Conservation (phyloP, 345 rosid species). For the Gossypium stocksii region DNA sequence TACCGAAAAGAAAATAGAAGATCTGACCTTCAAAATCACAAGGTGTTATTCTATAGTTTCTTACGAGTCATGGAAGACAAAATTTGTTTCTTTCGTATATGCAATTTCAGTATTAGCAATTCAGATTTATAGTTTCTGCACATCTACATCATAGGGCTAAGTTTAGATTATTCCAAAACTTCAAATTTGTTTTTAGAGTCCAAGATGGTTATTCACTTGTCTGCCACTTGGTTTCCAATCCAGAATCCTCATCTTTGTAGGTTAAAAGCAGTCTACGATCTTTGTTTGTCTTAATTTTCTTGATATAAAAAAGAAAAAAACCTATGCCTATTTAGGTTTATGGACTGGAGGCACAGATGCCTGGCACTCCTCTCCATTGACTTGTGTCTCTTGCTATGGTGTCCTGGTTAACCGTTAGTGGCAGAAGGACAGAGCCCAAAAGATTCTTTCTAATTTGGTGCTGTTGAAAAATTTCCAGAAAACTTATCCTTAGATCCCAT, state of each 20-base stretch:
- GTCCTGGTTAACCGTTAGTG: neutral
- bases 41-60: neutral
- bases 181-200: neutral
- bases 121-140: neutral
- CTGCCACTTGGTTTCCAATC: neutral
- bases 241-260: conserved; percentile 2
- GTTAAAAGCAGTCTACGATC: neutral
- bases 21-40: conserved; percentile 1
- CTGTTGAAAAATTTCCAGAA: neutral
- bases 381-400: neutral
- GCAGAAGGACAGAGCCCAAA: neutral
- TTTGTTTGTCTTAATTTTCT: neutral
- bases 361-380: neutral
- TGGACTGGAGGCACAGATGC: neutral
- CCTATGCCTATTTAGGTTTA: neutral
- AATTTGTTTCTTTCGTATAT: neutral
- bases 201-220: neutral
- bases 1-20: neutral
- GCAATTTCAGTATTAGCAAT: neutral
- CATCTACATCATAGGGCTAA: neutral
- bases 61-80: neutral
- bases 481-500: neutral
- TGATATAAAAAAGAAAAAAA: neutral
- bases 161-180: neutral
- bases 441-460: neutral